Conservation (phyloP, 2,329 filamentous ascomycete genomes). For the Cladosporium sphaerospermum region DNA sequence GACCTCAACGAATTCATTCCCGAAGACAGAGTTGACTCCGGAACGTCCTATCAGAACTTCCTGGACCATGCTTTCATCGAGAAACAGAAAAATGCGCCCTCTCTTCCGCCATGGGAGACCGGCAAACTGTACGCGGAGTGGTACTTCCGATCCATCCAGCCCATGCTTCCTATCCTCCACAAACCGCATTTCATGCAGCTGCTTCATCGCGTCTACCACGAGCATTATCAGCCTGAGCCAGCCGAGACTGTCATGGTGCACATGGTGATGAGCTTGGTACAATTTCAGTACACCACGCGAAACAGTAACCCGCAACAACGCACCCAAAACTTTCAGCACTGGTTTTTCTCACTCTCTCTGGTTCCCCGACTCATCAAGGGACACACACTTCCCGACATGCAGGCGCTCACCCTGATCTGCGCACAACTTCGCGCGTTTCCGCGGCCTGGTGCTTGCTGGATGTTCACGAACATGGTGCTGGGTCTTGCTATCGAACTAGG, state of each 20-base stretch:
- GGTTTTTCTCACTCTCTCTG: constrained; percentile 66
- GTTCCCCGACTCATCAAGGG: constrained; percentile 59
- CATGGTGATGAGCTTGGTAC: constrained; percentile 73
- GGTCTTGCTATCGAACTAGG: constrained; percentile 67
- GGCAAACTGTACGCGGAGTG: constrained; percentile 65
- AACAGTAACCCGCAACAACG: constrained; percentile 57
- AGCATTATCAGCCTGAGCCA: constrained; percentile 55
- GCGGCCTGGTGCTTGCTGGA: constrained; percentile 68
- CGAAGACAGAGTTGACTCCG: constrained; percentile 53
- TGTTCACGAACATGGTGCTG: constrained; percentile 60
- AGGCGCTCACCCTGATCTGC: constrained; percentile 67
- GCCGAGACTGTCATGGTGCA: constrained; percentile 66
- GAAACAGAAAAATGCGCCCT: constrained; percentile 52
- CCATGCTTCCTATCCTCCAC: constrained; percentile 71
- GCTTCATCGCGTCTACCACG: constrained; percentile 65
- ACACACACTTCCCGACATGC: constrained; percentile 59
- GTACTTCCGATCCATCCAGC: constrained; percentile 67
- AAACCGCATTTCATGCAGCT: constrained; percentile 65
- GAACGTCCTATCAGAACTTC: constrained; percentile 65
- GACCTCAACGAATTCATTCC: constrained; percentile 68
- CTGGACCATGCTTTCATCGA: constrained; percentile 56
- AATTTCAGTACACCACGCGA: constrained; percentile 68
- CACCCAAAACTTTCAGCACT: constrained; percentile 66
- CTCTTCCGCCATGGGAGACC: constrained; percentile 58
- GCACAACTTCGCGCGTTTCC: constrained; percentile 70